Base-by-base conservation (phyloP, 108 stramenopile genomes). In the Pseudonitzschia delicatissima region DNA sequence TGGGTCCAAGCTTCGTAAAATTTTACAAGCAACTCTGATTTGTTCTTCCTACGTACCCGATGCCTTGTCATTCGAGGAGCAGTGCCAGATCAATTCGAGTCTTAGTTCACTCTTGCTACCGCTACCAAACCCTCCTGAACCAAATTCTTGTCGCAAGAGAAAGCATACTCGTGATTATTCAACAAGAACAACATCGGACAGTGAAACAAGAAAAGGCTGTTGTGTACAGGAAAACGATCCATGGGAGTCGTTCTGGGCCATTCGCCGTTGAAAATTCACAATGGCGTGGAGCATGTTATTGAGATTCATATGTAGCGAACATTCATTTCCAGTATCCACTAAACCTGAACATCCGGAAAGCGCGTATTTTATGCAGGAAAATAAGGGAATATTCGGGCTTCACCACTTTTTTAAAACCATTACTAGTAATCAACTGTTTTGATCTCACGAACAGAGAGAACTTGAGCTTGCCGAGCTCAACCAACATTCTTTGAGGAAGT, bases 11-110 rank as follows among this genome's bases (percentile, higher is more conserved):
- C 58, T 73, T 7, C 44, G 72, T 17, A 13, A 34, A 4, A 25
- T 57, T 0, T 50, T 73, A 3, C 64, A 50, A 29, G 64, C 57
- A 3, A 36, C 61, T 0, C 26, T 66, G 5, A 57, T 73, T 6
- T 73, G 34, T 27, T 31, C 23, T 57, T 29, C 63, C 5, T 45
- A 34, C 11, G 44, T 48, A 49, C 63, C 63, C 21, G 42, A 44
- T 12, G 45, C 39, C 28, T 27, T 33, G 44, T 13, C 47, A 20
- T 23, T 13, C 9, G 44, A 33, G 23, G 17, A 25, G 26, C 39
- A 64, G n/a, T 3, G 13, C 12, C 47, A 13, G 4, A 11, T 45
- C 47, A n/a, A n/a, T 9, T 48, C 63, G 23, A 49, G 32, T 32
- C 32, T 48, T 6, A 15, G 9, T 0, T 26, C 0, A 11, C 23